Conservation (phyloP, 2,329 filamentous ascomycete species). For the Penicillium sp. region DNA sequence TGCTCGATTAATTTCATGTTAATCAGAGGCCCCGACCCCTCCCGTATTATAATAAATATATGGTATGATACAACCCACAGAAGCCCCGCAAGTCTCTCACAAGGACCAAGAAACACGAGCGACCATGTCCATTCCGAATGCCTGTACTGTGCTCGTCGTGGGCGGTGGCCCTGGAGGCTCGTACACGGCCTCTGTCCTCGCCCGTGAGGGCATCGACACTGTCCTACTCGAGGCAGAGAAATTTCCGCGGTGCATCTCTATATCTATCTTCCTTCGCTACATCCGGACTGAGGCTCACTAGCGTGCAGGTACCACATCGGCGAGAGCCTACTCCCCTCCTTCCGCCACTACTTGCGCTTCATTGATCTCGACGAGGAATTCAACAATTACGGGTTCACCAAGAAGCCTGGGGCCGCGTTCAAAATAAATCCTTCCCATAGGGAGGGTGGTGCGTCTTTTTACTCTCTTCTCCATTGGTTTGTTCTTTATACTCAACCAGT, state of each 20-base stretch:
- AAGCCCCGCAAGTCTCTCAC: no score
- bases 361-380: constrained; percentile 46
- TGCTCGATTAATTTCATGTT: no score
- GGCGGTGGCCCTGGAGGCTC: constrained; percentile 10
- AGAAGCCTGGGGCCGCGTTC: no score
- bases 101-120: no score
- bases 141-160: neutral
- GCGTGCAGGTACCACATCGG: constrained; percentile 40
- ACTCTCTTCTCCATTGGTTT: neutral
- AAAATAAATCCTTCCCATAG: no score
- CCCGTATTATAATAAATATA: no score
- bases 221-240: constrained; percentile 8
- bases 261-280: no score
- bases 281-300: no score
- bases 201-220: constrained; percentile 6
- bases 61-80: no score
- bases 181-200: neutral
- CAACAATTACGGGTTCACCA: constrained; percentile 9
- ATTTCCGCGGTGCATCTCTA: neutral
- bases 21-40: no score
- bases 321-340: constrained; percentile 43
- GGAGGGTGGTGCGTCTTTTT: no score
- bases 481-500: no score
- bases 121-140: neutral
- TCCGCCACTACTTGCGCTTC: constrained; percentile 52